Base-by-base conservation (phyloP, 2,329 filamentous ascomycete genomes). In the Clarireedia monteithiana region DNA sequence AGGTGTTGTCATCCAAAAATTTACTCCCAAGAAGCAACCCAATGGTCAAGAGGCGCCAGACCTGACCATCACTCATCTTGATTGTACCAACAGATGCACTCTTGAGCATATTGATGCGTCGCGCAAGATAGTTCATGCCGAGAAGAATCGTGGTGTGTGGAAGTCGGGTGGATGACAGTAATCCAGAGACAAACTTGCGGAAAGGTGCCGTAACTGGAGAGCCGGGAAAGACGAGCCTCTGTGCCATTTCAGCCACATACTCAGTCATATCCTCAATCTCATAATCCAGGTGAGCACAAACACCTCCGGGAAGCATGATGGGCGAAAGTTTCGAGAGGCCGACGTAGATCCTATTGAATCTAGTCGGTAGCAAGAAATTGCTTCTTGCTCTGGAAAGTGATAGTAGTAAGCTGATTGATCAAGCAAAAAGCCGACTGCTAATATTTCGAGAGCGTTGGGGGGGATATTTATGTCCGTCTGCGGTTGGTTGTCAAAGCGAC, bases 261-360 rank as follows among this genome's bases (percentile, higher is more conserved):
- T 88, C 85, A 60, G 84, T 83, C 84, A 89, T 89, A 69, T 83
- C 78, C 64, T 88, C 84, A 79, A 89, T 87, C 66, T 89, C 85
- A 71, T 89, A 89, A 71, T 89, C 86, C 62, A 89, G 74, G 68
- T 87, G 83, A 59, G 84, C 84, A 58, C 85, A 85, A 47, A 89
- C 86, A 63, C 85, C 85, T 67, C 85, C 85, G 53, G 65, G 63
- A 62, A 67, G 60, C 67, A 68, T 69, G 59, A 60, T 64, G 62
- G 58, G 61, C 62, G 56, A 63, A 20, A 46, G 55, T 59, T 54
- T 58, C 53, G 59, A 57, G 52, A 39, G 39, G 52, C 54, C 62
- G 64, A 67, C 64, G 36, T 58, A 68, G 65, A 67, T 56, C 60
- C 64, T 48, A 27, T 27, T 42, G 64, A 65, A 67, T 63, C 66